Evolutionary conservation across 164 flowering plant species (phyloP).

Genomic region (Liriodendron chinense): DNA sequence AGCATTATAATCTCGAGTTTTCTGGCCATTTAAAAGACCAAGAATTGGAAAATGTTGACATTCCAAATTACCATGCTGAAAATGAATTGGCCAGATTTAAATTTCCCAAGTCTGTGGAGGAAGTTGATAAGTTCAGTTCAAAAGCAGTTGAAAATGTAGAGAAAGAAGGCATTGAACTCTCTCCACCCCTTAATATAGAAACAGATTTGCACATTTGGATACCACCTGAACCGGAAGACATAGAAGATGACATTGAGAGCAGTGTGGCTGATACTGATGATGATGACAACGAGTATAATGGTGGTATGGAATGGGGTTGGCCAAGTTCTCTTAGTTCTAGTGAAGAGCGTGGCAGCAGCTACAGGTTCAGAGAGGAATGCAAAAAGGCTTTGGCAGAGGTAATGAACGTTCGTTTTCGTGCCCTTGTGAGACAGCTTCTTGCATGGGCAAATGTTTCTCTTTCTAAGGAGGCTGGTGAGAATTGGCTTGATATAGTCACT

Average conservation of each 20-base stretch:
- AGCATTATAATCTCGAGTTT: constrained; percentile 16
- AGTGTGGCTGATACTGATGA: constrained; percentile 50
- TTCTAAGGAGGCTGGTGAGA: constrained; percentile 40
- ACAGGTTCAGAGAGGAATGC: constrained; percentile 51
- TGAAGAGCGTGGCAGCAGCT: constrained; percentile 39
- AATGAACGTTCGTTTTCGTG: constrained; percentile 61
- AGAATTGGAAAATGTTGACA: constrained; percentile 4
- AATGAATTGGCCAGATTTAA: constrained; percentile 1
- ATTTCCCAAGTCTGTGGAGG: constrained; percentile 10
- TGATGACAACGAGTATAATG: constrained; percentile 65
- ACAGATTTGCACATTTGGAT: constrained; percentile 51
- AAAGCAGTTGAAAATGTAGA: constrained; percentile 15
- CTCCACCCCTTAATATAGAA: constrained; percentile 30
- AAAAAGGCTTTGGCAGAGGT: constrained; percentile 54
- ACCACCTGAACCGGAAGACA: constrained; percentile 77
- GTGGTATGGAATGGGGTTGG: constrained; percentile 58
- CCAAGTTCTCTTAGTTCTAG: constrained; percentile 46
- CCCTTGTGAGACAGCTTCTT: constrained; percentile 58
- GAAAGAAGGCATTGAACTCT: constrained; percentile 21
- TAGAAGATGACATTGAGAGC: constrained; percentile 59
- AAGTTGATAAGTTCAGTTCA: constrained; percentile 16
- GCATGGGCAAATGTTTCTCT: constrained; percentile 42
- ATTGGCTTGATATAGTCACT: constrained; percentile 79
- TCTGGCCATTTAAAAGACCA: constrained; percentile 3
- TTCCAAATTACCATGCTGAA: not conserved